Evolutionary conservation across 192 early-diverging fungal species (phyloP).

Genomic region (Entomortierella parvispora): DNA sequence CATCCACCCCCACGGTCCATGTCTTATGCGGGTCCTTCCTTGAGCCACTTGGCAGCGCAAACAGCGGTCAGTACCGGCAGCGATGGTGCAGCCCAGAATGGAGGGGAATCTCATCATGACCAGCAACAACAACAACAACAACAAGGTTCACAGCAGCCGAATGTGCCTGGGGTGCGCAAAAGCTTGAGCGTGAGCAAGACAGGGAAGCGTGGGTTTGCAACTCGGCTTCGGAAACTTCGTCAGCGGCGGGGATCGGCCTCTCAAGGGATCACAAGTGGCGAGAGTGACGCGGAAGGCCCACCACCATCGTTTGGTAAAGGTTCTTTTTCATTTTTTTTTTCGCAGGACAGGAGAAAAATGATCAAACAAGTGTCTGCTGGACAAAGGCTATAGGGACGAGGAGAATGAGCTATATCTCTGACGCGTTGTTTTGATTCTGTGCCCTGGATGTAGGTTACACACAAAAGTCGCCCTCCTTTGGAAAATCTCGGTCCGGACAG

Average conservation of each 20-base stretch:
- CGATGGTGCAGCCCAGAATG: background rate
- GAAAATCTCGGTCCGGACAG: too few relatives aligned
- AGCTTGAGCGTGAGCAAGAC: slow-evolving; percentile 20
- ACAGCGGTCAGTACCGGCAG: too few relatives aligned
- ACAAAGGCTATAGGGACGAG: too few relatives aligned
- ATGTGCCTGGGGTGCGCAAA: background rate
- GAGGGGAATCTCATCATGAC: background rate
- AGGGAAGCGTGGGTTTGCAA: slow-evolving; percentile 13
- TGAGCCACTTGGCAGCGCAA: too few relatives aligned
- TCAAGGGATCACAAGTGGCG: slow-evolving; percentile 9
- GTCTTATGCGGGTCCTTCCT: slow-evolving; percentile 1
- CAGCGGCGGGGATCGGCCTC: background rate
- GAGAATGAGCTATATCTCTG: too few relatives aligned
- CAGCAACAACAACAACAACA: slow-evolving; percentile 5
- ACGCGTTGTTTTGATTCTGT: too few relatives aligned
- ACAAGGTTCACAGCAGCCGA: too few relatives aligned
- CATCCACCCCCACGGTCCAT: slow-evolving; percentile 6
- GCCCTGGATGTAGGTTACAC: too few relatives aligned
- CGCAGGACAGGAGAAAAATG: background rate
- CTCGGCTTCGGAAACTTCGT: slow-evolving; percentile 12
- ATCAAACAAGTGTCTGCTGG: background rate
- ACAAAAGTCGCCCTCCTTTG: too few relatives aligned
- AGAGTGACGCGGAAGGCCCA: slow-evolving; percentile 17
- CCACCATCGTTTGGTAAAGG: background rate
- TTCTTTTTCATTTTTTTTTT: background rate